Evolutionary conservation across 2,329 filamentous ascomycete species (phyloP), one percentile per base, ranked within the genome.

Genomic region (Fusarium anguioides): DNA sequence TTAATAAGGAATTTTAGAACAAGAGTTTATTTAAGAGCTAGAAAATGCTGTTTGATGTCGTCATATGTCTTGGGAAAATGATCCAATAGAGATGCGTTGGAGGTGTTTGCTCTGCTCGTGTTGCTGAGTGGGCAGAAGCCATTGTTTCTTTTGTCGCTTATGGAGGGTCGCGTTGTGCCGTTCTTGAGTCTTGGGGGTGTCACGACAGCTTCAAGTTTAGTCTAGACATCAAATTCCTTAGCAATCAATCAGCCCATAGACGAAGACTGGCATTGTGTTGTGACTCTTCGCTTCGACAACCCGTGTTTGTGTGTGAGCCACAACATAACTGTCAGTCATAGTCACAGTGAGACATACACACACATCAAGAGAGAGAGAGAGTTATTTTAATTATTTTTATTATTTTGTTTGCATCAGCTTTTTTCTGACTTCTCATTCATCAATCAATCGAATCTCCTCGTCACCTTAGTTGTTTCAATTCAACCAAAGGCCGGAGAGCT

Each of bases 401-500:
- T 69, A 31, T 45, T 57, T 64, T 44, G 49, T 57, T 64, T 44
- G 49, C 17, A 35, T 50, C 37, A 37, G 40, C 21, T 40, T 47
- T 48, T n/a, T 44, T 40, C 35, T 52, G 9, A 20, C 21, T 45
- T 29, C 27, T 29, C 11, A 29, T 29, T 29, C 27, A 29, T 29
- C 27, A 29, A 10, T 27, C 11, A 31, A 17, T 59, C n/a, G n/a
- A n/a, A n/a, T 51, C 65, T 71, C 68, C 61, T 70, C 67, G 64
- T 23, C 67, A 52, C 68, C 68, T 56, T 50, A 64, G 31, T 46
- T 20, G 11, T 1, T 9, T 27, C 33, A 35, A 33, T 24, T 17
- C 39, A 53, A 40, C 54, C 14, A 64, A 42, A 68, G 67, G 67
- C 67, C 61, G 67, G 68, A 70, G 67, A 66, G 64, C 68, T 70